These are phyloP conservation scores for Metarhizium sp. DNA, from an alignment of 2,329 filamentous ascomycete genomes.

Conservation along the genomic window DNA sequence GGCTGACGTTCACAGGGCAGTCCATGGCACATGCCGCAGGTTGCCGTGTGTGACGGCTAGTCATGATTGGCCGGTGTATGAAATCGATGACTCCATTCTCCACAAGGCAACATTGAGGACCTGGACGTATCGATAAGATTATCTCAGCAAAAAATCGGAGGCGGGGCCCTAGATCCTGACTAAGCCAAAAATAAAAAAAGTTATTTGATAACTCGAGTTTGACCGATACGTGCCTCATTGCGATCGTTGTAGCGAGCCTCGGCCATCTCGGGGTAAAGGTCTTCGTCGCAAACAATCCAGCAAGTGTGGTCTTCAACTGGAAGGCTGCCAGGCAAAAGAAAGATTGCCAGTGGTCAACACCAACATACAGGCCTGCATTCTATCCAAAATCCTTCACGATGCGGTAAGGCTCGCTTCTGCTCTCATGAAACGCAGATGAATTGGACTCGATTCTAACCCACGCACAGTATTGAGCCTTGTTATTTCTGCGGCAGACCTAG, in stretches of 20 bases:
- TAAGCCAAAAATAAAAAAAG: background rate
- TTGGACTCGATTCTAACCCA: background rate
- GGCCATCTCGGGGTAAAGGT: too few species aligned
- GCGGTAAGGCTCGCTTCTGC: background rate
- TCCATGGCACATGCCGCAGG: too few species aligned
- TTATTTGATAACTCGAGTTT: background rate
- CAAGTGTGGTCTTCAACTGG: background rate
- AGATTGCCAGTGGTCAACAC: background rate
- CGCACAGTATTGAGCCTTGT: constrained; percentile 27
- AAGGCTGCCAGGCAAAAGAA: background rate
- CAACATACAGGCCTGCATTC: background rate
- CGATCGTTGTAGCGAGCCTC: too few species aligned
- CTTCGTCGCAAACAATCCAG: background rate
- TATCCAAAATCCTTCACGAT: background rate
- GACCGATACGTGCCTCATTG: background rate
- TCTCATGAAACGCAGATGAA: background rate
- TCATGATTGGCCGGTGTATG: too few species aligned
- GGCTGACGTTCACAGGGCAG: background rate
- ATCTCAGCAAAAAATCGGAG: background rate
- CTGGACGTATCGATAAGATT: background rate
- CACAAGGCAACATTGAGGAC: background rate
- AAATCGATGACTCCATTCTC: too few species aligned
- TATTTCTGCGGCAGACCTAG: constrained; percentile 39
- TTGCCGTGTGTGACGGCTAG: too few species aligned
- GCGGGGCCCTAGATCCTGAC: background rate